Evolutionary conservation across 1,139 yeast genomes (phyloP), one percentile per base, ranked within the genome.

Genomic region (Blastobotrys aristatus): DNA sequence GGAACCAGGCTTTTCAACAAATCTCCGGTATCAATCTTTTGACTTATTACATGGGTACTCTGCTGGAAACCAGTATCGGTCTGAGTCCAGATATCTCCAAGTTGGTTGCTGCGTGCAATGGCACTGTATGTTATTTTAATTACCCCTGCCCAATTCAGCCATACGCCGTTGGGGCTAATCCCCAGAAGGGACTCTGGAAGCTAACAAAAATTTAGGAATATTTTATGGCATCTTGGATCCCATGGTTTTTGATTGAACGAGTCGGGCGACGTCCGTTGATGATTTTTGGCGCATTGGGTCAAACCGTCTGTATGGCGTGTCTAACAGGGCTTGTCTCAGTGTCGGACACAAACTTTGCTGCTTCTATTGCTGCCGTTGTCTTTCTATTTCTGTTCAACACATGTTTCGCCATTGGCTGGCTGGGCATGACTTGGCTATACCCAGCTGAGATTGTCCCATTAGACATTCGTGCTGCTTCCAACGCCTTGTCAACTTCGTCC

Each of bases 11-110:
- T 78, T 79, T 59, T 73, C 87, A 81, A 67, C 87, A 82, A 68
- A 76, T 81, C 69, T 79, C 86, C 50, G 88, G 87, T 73, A 73
- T 81, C 51, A 82, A 82, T 67, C 81, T 82, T 59, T 76, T 82
- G 54, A 77, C 80, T 63, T 80, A 80, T 69, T 81, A 72, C 56
- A 85, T 86, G 22, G 55, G 57, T 17, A 49, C 72, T 2, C 14
- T 42, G 50, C 76, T 71, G 54, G 74, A 73, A 55, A 57, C 60
- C 10, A 69, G 71, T 44, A 65, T 75, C 40, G 74, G 74, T 7
- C 65, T 75, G 66, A 52, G 61, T 24, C 67, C 73, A 2, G 60
- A 71, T 33, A 59, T 65, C 34, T 61, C 76, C 1, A 63, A 75
- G 53, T 57, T 70, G 30, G 56, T 69, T 41, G 74, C 75, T 1